A percentile compares a stretch with the other conserved stretches of the same genome.
phyloP scores from a whole-genome alignment of 2,329 filamentous ascomycete species.

The Volutella citrinella region DNA sequence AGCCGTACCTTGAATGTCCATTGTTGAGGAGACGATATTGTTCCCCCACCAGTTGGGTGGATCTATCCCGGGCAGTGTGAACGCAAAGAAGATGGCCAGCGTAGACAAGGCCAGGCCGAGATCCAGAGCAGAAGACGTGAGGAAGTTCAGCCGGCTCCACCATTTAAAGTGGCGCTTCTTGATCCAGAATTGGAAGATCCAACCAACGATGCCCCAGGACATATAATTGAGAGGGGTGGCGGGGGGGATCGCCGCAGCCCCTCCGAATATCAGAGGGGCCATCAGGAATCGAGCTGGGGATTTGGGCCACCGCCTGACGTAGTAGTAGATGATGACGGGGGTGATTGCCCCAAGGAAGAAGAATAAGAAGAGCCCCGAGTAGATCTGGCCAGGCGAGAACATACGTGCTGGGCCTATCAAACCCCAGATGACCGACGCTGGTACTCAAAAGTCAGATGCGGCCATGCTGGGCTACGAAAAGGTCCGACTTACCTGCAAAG shows the following conservation, averaged over 20 bases:
- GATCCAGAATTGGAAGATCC: conserved; percentile 67
- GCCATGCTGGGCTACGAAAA: not conserved
- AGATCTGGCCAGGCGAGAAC: conserved; percentile 61
- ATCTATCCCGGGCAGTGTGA: conserved; percentile 60
- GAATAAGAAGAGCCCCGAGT: conserved; percentile 58
- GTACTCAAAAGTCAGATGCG: conserved; percentile 6
- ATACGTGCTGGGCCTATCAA: conserved; percentile 62
- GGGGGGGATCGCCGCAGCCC: conserved; percentile 55
- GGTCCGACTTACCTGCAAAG: conserved; percentile 48
- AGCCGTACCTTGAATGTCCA: conserved; percentile 60
- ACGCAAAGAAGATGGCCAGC: conserved; percentile 67
- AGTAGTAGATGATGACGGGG: conserved; percentile 51
- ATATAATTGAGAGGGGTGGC: conserved; percentile 74
- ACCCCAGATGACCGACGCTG: conserved; percentile 66
- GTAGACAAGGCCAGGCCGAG: conserved; percentile 65
- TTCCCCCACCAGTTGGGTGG: conserved; percentile 72
- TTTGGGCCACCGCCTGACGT: conserved; percentile 47
- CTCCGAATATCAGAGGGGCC: conserved; percentile 62
- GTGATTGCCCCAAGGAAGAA: conserved; percentile 54
- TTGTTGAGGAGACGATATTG: conserved; percentile 52
- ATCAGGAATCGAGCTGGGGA: conserved; percentile 53
- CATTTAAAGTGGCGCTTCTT: conserved; percentile 62
- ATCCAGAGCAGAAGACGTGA: conserved; percentile 68
- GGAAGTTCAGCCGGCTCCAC: conserved; percentile 73
- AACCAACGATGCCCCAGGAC: conserved; percentile 70